A percentile compares a stretch with the other conserved stretches of the same genome.
Evolutionary conservation across 768 basidiomycete genomes (phyloP).

Genomic region (Pleurotus tuoliensis): DNA sequence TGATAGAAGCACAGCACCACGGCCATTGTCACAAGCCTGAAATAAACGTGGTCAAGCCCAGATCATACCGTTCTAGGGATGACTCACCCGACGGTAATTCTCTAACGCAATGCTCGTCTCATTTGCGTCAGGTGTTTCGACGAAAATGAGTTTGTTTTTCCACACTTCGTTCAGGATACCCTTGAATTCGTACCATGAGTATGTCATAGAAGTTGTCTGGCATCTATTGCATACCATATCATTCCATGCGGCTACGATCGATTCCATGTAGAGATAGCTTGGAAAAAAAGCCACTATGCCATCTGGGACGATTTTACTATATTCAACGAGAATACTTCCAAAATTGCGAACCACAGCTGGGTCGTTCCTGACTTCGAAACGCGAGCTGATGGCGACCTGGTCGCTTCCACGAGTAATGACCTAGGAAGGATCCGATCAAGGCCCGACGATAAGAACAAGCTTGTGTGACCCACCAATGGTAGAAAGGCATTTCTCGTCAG

Average conservation of each 20-base stretch:
- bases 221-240: constrained; percentile 77
- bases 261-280: constrained; percentile 99
- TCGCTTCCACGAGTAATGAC: constrained; percentile 98
- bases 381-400: constrained; percentile 96
- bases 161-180: constrained; percentile 98
- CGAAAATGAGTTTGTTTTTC: constrained; percentile 99
- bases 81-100: constrained; percentile 80
- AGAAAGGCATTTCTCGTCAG: constrained; percentile 94
- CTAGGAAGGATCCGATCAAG: constrained; percentile 33
- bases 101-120: constrained; percentile 98
- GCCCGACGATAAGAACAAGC: not conserved
- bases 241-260: constrained; percentile 99
- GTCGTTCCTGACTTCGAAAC: constrained; percentile 98
- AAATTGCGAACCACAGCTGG: constrained; percentile 99
- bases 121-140: constrained; percentile 98
- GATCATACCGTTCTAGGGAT: not conserved
- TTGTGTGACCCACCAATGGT: constrained; percentile 63
- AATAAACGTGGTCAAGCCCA: constrained; percentile 7
- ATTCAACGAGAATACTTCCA: constrained; percentile 96
- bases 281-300: constrained; percentile 99
- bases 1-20: constrained; percentile 93
- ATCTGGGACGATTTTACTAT: constrained; percentile 96
- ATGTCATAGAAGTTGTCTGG: not conserved
- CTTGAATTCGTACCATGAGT: constrained; percentile 35
- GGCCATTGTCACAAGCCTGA: constrained; percentile 97